Evolutionary conservation across 768 basidiomycete genomes (phyloP).

Genomic region (Floccularia luteovirens): DNA sequence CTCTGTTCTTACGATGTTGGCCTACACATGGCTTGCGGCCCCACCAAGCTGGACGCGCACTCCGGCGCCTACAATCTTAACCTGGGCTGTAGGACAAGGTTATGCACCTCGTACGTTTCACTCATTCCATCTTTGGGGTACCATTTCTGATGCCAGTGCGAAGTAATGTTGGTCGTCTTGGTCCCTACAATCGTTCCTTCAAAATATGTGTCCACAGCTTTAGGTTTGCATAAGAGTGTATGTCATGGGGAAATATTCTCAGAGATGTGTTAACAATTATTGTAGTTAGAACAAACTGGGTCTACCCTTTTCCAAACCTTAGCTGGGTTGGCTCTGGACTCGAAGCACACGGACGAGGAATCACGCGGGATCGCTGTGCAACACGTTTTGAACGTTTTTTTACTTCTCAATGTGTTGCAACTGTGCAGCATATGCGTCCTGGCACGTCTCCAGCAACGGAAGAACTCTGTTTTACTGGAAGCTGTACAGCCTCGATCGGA

Average conservation of each 20-base stretch:
- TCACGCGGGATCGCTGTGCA: conserved; percentile 32
- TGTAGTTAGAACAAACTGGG: conserved; percentile 68
- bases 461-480: conserved; percentile 15
- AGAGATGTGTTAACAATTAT: conserved; percentile 1
- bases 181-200: conserved; percentile 65
- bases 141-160: conserved; percentile 2
- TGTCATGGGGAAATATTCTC: conserved; percentile 13
- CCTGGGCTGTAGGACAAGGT: conserved; percentile 64
- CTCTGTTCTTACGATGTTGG: conserved; percentile 49
- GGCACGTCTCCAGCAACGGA: conserved; percentile 36
- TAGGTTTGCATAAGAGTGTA: conserved; percentile 76
- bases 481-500: background rate
- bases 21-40: conserved; percentile 60
- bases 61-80: conserved; percentile 52
- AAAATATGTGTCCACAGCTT: conserved; percentile 71
- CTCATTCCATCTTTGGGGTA: background rate
- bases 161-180: conserved; percentile 68
- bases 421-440: conserved; percentile 42
- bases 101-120: conserved; percentile 56
- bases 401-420: conserved; percentile 51
- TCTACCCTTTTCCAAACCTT: conserved; percentile 67
- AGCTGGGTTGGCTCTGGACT: conserved; percentile 63
- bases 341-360: conserved; percentile 17
- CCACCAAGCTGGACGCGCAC: conserved; percentile 50
- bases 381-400: conserved; percentile 47